These are phyloP conservation scores for Cyclostephanos invisitatus DNA, from an alignment of 108 stramenopile species.

Conservation along the genomic window DNA sequence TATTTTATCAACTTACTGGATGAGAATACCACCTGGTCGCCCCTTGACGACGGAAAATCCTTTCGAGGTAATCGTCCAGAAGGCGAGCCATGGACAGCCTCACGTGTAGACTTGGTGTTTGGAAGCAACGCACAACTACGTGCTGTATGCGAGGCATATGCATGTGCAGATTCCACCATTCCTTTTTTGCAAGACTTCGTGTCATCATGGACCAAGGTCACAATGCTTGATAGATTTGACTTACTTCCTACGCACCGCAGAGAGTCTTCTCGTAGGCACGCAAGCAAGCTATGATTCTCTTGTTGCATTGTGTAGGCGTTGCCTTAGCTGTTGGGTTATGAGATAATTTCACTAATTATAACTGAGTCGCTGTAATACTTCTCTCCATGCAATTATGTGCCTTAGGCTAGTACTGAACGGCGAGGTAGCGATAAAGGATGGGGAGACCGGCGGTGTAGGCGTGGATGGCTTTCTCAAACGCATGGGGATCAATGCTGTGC, in stretches of 20 bases:
- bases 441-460: constrained; percentile 27
- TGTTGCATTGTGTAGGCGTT: neutral
- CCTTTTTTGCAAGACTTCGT: constrained; percentile 67
- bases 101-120: constrained; percentile 65
- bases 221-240: constrained; percentile 79
- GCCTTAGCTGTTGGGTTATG: neutral
- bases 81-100: constrained; percentile 54
- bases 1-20: constrained; percentile 72
- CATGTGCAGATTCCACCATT: constrained; percentile 48
- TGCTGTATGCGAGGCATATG: constrained; percentile 63
- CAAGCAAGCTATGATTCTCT: constrained; percentile 13
- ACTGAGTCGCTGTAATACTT: neutral
- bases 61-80: constrained; percentile 55
- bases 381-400: too few species aligned
- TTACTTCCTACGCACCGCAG: constrained; percentile 12
- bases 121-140: constrained; percentile 70
- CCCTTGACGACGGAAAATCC: constrained; percentile 33
- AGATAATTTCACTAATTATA: too few species aligned
- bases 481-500: constrained; percentile 36
- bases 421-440: constrained; percentile 14
- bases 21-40: constrained; percentile 52
- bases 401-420: constrained; percentile 17
- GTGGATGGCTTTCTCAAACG: constrained; percentile 30
- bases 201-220: constrained; percentile 66
- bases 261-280: neutral